These are phyloP conservation scores for Capniomyces stellatus DNA, from an alignment of 371 early-diverging fungal species.

Conservation along the genomic window DNA sequence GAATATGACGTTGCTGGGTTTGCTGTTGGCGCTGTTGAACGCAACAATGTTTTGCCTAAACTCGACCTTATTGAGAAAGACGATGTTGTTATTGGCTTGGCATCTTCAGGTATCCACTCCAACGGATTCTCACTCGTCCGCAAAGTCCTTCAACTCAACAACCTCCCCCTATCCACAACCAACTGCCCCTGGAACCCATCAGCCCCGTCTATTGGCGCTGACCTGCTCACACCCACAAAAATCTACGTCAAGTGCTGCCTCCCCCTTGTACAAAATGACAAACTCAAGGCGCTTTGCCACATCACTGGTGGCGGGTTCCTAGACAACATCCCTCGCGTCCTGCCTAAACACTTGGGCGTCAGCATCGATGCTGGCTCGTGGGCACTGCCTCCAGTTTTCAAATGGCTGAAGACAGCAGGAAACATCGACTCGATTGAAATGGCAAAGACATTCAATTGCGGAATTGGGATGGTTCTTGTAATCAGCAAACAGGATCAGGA, in stretches of 20 bases:
- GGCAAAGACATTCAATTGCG: slow-evolving; percentile 95
- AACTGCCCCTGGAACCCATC: slow-evolving; percentile 54
- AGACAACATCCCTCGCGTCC: slow-evolving; percentile 91
- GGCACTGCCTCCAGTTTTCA: slow-evolving; percentile 78
- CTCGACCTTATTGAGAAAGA: slow-evolving; percentile 51
- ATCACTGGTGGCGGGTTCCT: slow-evolving; percentile 96
- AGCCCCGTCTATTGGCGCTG: slow-evolving; percentile 24
- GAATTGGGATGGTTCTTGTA: slow-evolving; percentile 91
- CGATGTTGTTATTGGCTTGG: slow-evolving; percentile 76
- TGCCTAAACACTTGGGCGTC: slow-evolving; percentile 57
- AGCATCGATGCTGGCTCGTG: slow-evolving; percentile 60
- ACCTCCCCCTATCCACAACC: slow-evolving; percentile 23
- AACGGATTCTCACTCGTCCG: slow-evolving; percentile 95
- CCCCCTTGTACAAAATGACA: slow-evolving; percentile 49
- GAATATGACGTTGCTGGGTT: slow-evolving; percentile 95
- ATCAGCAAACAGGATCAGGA: slow-evolving; percentile 43
- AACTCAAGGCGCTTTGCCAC: slow-evolving; percentile 85
- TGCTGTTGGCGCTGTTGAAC: slow-evolving; percentile 92
- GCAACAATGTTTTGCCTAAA: slow-evolving; percentile 64
- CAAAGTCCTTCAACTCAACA: slow-evolving; percentile 59
- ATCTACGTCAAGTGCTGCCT: slow-evolving; percentile 84
- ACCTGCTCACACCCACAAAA: slow-evolving; percentile 78
- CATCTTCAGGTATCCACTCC: slow-evolving; percentile 89
- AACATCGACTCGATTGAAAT: slow-evolving; percentile 54
- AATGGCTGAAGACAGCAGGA: slow-evolving; percentile 80